phyloP scores from a whole-genome alignment of 371 early-diverging fungal genomes.

The Saksenaea oblongispora region DNA sequence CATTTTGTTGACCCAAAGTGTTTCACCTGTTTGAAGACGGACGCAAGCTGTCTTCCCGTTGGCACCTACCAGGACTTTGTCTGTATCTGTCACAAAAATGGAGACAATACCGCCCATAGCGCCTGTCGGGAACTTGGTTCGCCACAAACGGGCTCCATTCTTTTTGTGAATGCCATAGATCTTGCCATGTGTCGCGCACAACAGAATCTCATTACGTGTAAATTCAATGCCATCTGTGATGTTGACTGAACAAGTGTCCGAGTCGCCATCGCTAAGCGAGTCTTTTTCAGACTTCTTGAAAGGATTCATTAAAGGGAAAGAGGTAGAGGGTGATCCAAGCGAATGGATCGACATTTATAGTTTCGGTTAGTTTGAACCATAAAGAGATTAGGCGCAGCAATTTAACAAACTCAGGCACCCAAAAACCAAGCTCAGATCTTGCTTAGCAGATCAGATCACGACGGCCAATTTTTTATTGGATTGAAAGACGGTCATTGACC shows the following conservation, averaged over 20 bases:
- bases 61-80: constrained; percentile 21
- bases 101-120: constrained; percentile 24
- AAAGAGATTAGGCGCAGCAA: background rate
- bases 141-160: constrained; percentile 33
- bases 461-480: background rate
- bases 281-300: background rate
- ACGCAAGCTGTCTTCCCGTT: constrained; percentile 24
- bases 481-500: constrained; percentile 34
- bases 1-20: constrained; percentile 37
- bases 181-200: constrained; percentile 38
- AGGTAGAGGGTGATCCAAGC: background rate
- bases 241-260: background rate
- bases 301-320: background rate
- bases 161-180: constrained; percentile 37
- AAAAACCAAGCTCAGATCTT: background rate
- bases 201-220: constrained; percentile 26
- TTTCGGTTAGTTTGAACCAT: background rate
- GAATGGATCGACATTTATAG: background rate
- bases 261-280: background rate
- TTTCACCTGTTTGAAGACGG: constrained; percentile 22
- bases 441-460: too few relatives aligned
- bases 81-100: constrained; percentile 31
- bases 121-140: constrained; percentile 19
- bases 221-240: background rate
- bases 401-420: background rate